These are phyloP conservation scores for Ophiostoma ips DNA, from an alignment of 2,329 filamentous ascomycete species.

Conservation along the genomic window DNA sequence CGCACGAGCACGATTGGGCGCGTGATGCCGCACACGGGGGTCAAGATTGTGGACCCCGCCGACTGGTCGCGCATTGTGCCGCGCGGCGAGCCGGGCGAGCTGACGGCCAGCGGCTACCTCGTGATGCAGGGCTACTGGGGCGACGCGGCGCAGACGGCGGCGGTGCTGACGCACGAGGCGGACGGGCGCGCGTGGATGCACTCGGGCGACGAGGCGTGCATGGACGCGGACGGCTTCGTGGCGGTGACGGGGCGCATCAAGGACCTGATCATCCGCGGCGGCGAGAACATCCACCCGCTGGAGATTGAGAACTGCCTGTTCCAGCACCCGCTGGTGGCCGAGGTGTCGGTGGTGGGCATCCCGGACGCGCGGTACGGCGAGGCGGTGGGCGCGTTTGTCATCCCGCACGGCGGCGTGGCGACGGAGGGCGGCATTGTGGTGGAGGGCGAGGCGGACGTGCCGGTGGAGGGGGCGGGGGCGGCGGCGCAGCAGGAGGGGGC, in stretches of 20 bases:
- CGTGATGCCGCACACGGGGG: conserved; percentile 66
- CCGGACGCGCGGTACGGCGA: conserved; percentile 76
- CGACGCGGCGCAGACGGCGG: conserved; percentile 54
- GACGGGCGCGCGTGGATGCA: conserved; percentile 66
- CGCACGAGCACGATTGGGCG: conserved; percentile 64
- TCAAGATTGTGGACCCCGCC: conserved; percentile 60
- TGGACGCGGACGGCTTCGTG: conserved; percentile 73
- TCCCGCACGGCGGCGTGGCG: conserved; percentile 31
- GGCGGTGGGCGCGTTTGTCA: conserved; percentile 70
- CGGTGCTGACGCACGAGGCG: conserved; percentile 31
- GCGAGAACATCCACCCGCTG: conserved; percentile 90
- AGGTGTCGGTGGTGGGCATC: conserved; percentile 73
- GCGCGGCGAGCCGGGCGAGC: conserved; percentile 58
- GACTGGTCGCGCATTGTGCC: conserved; percentile 47
- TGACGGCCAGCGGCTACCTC: conserved; percentile 71
- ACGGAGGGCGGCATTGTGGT: conserved; percentile 16
- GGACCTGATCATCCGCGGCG: conserved; percentile 86
- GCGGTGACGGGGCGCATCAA: conserved; percentile 86
- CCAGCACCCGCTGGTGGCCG: conserved; percentile 52
- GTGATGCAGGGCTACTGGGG: conserved; percentile 86
- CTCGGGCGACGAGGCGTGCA: conserved; percentile 80
- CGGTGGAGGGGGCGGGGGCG: neutral
- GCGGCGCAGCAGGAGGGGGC: neutral
- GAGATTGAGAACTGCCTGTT: conserved; percentile 86
- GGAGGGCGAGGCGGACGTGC: conserved; percentile 8